phyloP scores from a whole-genome alignment of 768 basidiomycete genomes.

The Amanita polypyramis region DNA sequence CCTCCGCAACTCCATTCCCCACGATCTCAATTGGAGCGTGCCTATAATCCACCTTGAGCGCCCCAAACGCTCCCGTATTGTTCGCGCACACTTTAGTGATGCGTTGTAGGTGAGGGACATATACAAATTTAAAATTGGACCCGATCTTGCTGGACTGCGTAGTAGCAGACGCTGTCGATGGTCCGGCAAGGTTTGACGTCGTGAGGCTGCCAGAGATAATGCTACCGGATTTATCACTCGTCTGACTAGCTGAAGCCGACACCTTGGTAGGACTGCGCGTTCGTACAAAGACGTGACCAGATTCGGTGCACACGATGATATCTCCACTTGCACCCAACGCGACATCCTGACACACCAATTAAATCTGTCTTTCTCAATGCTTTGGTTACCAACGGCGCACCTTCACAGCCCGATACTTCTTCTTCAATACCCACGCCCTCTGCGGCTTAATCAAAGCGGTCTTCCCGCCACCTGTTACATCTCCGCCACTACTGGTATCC shows the following conservation, averaged over 20 bases:
- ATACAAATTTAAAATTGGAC: conserved; percentile 13
- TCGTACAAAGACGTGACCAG: conserved; percentile 89
- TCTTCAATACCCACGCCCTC: conserved; percentile 82
- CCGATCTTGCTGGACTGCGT: conserved; percentile 34
- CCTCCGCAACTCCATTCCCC: conserved; percentile 51
- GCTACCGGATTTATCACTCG: not conserved
- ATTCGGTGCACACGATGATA: conserved; percentile 86
- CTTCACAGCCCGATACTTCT: conserved; percentile 76
- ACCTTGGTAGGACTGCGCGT: conserved; percentile 36
- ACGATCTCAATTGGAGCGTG: conserved; percentile 42
- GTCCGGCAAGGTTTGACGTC: conserved; percentile 19
- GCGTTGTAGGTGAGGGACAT: conserved; percentile 77
- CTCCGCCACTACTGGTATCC: conserved; percentile 16
- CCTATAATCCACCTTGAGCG: conserved; percentile 63
- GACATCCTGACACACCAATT: conserved; percentile 47
- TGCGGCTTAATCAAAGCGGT: conserved; percentile 53
- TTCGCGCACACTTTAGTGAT: conserved; percentile 77
- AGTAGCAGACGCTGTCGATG: conserved; percentile 39
- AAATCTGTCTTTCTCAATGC: not conserved
- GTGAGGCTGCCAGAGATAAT: not conserved
- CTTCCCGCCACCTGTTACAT: conserved; percentile 20
- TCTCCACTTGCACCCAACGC: conserved; percentile 82
- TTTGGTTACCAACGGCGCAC: conserved; percentile 20
- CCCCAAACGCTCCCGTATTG: conserved; percentile 81
- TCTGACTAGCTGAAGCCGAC: not conserved